Conservation (phyloP, 1,284 basidiomycete species). For the Ustilago hordei region DNA sequence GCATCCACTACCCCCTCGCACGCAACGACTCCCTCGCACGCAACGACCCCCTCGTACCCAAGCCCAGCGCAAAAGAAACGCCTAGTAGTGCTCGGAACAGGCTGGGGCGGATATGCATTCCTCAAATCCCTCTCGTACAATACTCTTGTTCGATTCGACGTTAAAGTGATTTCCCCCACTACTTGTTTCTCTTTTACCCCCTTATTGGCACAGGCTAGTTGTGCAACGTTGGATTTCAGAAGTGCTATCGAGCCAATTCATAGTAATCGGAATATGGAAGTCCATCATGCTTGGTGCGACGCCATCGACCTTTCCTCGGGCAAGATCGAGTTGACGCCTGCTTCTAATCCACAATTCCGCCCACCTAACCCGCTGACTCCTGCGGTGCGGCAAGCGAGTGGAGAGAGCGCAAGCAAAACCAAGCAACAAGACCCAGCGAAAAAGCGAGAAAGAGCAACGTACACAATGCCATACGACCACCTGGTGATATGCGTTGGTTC, state of each 20-base stretch:
- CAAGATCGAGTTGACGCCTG: slow-evolving; percentile 25
- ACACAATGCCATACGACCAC: slow-evolving; percentile 74
- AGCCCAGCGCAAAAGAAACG: slow-evolving; percentile 73
- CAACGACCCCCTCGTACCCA: neutral
- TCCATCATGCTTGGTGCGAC: slow-evolving; percentile 71
- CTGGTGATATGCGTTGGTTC: slow-evolving; percentile 85
- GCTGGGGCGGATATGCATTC: slow-evolving; percentile 81
- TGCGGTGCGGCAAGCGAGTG: neutral
- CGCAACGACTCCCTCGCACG: neutral
- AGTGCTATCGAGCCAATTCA: slow-evolving; percentile 83
- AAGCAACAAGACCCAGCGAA: neutral
- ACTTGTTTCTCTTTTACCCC: slow-evolving; percentile 55
- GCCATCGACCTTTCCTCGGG: slow-evolving; percentile 27
- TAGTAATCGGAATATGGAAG: slow-evolving; percentile 61
- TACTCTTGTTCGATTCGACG: slow-evolving; percentile 30
- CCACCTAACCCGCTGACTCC: slow-evolving; percentile 73
- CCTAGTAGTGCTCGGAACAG: slow-evolving; percentile 83
- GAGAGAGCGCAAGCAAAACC: slow-evolving; percentile 2
- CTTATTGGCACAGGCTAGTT: slow-evolving; percentile 69
- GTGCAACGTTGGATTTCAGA: slow-evolving; percentile 72
- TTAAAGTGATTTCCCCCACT: slow-evolving; percentile 63
- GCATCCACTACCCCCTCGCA: neutral
- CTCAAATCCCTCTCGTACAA: slow-evolving; percentile 31
- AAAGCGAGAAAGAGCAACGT: slow-evolving; percentile 6
- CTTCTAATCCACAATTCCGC: slow-evolving; percentile 68